Evolutionary conservation across 2,329 filamentous ascomycete genomes (phyloP).

Genomic region (Graphiopsis chlorocephala): DNA sequence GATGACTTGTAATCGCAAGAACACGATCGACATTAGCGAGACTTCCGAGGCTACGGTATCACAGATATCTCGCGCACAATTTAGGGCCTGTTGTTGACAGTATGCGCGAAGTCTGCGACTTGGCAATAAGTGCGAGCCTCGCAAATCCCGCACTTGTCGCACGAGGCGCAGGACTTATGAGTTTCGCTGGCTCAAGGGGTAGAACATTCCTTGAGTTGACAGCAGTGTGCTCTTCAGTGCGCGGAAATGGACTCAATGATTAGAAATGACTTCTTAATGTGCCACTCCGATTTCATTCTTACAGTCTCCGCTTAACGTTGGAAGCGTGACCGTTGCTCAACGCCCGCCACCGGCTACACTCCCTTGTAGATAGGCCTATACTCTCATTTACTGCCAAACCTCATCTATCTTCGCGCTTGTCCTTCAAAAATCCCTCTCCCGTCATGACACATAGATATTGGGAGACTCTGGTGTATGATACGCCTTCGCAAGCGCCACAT

Average conservation of each 20-base stretch:
- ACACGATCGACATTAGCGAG: neutral
- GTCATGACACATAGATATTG: neutral
- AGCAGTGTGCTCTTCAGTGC: neutral
- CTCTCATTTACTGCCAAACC: neutral
- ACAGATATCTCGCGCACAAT: neutral
- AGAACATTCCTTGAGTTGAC: neutral
- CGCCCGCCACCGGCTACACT: neutral
- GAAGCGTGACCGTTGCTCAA: neutral
- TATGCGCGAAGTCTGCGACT: neutral
- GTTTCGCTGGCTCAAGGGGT: neutral
- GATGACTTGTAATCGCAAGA: neutral
- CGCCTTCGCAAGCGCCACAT: neutral
- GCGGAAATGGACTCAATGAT: neutral
- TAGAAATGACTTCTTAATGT: neutral
- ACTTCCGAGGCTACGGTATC: neutral
- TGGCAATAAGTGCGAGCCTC: neutral
- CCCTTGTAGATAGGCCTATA: neutral
- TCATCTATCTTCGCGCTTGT: neutral
- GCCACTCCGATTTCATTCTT: neutral
- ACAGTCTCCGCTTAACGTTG: neutral
- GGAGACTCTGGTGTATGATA: neutral
- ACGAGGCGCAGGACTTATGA: neutral
- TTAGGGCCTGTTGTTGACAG: neutral
- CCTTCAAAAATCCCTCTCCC: neutral
- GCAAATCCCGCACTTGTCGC: neutral